Evolutionary conservation across 1,139 yeast species (phyloP).

Genomic region (Debaryomycetaceae sp.): DNA sequence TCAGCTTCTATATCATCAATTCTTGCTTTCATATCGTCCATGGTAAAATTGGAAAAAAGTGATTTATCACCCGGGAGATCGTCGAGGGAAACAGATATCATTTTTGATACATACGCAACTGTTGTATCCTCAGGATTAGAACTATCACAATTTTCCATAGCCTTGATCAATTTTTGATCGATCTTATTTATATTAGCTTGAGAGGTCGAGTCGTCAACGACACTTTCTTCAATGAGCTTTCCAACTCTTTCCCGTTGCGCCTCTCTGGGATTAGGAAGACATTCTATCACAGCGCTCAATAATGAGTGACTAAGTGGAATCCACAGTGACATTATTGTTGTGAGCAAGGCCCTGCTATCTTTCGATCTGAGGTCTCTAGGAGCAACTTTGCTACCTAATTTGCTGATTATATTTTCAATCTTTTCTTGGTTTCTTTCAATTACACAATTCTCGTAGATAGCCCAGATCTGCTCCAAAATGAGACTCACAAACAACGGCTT

Average conservation of each 20-base stretch:
- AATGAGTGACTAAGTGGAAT: conserved; percentile 87
- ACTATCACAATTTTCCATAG: conserved; percentile 61
- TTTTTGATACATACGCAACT: conserved; percentile 85
- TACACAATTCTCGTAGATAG: conserved; percentile 71
- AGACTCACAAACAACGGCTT: conserved; percentile 87
- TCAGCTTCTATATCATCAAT: conserved; percentile 70
- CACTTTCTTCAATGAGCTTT: conserved; percentile 53
- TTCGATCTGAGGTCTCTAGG: conserved; percentile 81
- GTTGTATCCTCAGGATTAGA: conserved; percentile 54
- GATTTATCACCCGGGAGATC: conserved; percentile 65
- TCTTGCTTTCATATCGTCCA: conserved; percentile 65
- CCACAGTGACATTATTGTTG: conserved; percentile 88
- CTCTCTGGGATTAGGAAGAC: conserved; percentile 74
- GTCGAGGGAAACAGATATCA: conserved; percentile 75
- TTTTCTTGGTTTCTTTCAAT: conserved; percentile 67
- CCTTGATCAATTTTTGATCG: conserved; percentile 45
- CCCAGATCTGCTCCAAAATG: conserved; percentile 90
- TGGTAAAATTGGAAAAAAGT: conserved; percentile 28
- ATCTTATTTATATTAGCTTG: conserved; percentile 26
- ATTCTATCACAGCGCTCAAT: conserved; percentile 78
- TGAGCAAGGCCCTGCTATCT: conserved; percentile 63
- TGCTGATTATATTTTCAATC: conserved; percentile 68
- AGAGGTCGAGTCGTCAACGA: conserved; percentile 41
- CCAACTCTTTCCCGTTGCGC: conserved; percentile 76
- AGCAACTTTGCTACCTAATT: conserved; percentile 63